Conservation (phyloP, 2,329 filamentous ascomycete genomes). For the Corynespora cassiicola region DNA sequence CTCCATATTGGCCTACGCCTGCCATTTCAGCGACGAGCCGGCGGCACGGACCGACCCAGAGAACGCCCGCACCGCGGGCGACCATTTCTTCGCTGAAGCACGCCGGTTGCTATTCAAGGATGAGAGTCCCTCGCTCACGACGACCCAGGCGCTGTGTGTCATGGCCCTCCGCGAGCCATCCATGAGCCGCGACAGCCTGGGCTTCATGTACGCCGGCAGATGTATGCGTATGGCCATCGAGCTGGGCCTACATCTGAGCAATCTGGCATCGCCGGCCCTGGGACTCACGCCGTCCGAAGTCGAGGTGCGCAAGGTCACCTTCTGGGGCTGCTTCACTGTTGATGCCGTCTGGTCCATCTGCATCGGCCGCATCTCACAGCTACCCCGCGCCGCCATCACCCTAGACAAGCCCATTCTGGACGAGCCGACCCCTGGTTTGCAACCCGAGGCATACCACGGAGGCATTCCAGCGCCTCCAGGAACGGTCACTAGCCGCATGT, state of each 20-base stretch:
- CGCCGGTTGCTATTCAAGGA: slow-evolving; percentile 64
- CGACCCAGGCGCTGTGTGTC: slow-evolving; percentile 76
- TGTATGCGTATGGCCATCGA: slow-evolving; percentile 76
- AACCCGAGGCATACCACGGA: slow-evolving; percentile 53
- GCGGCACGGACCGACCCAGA: slow-evolving; percentile 67
- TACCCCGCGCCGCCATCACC: slow-evolving; percentile 57
- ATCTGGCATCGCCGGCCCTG: slow-evolving; percentile 37
- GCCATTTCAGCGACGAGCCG: slow-evolving; percentile 71
- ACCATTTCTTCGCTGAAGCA: slow-evolving; percentile 77
- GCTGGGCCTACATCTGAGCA: slow-evolving; percentile 68
- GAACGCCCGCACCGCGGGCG: slow-evolving; percentile 70
- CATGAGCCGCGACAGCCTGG: slow-evolving; percentile 73
- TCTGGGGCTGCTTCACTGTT: slow-evolving; percentile 60
- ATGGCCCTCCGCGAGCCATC: slow-evolving; percentile 79
- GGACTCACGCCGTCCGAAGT: slow-evolving; percentile 50
- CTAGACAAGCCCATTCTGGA: slow-evolving; percentile 59
- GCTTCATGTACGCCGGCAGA: slow-evolving; percentile 75
- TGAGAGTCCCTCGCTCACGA: slow-evolving; percentile 70
- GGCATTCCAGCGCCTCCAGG: slow-evolving; percentile 15
- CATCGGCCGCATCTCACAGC: slow-evolving; percentile 54
- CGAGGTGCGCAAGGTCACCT: slow-evolving; percentile 58
- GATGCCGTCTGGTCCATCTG: slow-evolving; percentile 56
- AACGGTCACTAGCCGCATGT: slow-evolving; percentile 37
- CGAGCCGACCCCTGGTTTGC: slow-evolving; percentile 63
- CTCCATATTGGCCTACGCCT: slow-evolving; percentile 69